phyloP scores from a whole-genome alignment of 352 stramenopile species.

The Phytophthora cryptogea region DNA sequence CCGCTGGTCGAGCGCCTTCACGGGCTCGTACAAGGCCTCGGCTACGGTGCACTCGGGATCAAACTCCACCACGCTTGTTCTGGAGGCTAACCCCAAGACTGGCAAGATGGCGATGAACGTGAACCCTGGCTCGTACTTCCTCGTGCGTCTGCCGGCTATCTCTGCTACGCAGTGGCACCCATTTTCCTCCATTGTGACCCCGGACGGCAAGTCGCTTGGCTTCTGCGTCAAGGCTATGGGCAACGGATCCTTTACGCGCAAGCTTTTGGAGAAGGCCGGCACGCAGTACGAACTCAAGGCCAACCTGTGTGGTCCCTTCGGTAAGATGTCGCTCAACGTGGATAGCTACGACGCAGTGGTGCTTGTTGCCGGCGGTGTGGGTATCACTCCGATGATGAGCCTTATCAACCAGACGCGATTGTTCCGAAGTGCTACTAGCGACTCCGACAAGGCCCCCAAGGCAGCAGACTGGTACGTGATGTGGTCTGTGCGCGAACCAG shows the following conservation, averaged over 20 bases:
- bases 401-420: slow-evolving; percentile 71
- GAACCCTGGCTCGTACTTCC: slow-evolving; percentile 75
- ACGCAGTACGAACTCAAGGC: slow-evolving; percentile 49
- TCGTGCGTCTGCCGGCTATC: slow-evolving; percentile 69
- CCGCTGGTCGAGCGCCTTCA: slow-evolving; percentile 58
- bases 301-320: slow-evolving; percentile 72
- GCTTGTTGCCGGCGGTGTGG: slow-evolving; percentile 70
- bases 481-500: slow-evolving; percentile 63
- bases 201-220: slow-evolving; percentile 75
- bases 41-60: slow-evolving; percentile 44
- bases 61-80: slow-evolving; percentile 56
- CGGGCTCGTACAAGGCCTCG: slow-evolving; percentile 48
- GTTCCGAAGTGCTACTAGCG: slow-evolving; percentile 23
- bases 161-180: slow-evolving; percentile 76
- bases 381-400: slow-evolving; percentile 80
- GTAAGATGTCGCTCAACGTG: slow-evolving; percentile 63
- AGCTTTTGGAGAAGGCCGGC: slow-evolving; percentile 48
- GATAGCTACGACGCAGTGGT: slow-evolving; percentile 71
- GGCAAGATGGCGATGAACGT: slow-evolving; percentile 61
- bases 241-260: slow-evolving; percentile 55
- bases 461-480: slow-evolving; percentile 54
- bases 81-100: slow-evolving; percentile 60
- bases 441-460: slow-evolving; percentile 33
- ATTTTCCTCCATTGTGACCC: slow-evolving; percentile 80
- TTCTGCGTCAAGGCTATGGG: slow-evolving; percentile 73